A percentile compares a stretch with the other conserved stretches of the same genome.
Evolutionary conservation across 306 rosid genomes (phyloP).

Genomic region (Erythrophleum fordii): DNA sequence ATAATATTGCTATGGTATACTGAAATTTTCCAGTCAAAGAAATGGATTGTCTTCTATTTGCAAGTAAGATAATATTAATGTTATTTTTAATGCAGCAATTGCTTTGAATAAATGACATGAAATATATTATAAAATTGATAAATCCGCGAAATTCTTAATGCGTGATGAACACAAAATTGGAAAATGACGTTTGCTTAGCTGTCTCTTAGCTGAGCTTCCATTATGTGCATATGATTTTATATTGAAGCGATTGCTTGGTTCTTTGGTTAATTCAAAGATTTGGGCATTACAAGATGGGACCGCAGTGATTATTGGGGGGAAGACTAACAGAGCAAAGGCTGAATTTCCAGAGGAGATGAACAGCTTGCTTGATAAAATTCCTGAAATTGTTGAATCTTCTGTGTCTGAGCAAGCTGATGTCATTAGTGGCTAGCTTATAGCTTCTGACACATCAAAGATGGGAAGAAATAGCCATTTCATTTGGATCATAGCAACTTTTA

Average conservation of each 20-base stretch:
- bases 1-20: conserved; percentile 20
- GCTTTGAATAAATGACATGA: conserved; percentile 8
- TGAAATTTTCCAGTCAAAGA: conserved; percentile 22
- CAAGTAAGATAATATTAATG: neutral
- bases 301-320: conserved; percentile 76
- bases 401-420: conserved; percentile 44
- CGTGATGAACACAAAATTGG: neutral
- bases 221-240: conserved; percentile 20
- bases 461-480: conserved; percentile 35
- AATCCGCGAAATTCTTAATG: neutral
- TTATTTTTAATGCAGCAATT: neutral
- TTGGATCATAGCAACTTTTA: conserved; percentile 30
- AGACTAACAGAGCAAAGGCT: conserved; percentile 83
- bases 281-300: conserved; percentile 99
- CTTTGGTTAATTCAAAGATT: conserved; percentile 59
- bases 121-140: conserved; percentile 2
- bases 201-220: conserved; percentile 11
- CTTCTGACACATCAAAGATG: conserved; percentile 36
- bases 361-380: conserved; percentile 77
- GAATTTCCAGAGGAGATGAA: conserved; percentile 89
- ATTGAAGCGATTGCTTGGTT: conserved; percentile 24
- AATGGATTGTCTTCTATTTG: neutral
- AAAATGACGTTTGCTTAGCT: conserved; percentile 9
- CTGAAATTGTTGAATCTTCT: conserved; percentile 74
- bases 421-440: conserved; percentile 50